Base-by-base conservation (phyloP, 2,329 filamentous ascomycete species). In the Nothophaeocryptopus gaeumannii region DNA sequence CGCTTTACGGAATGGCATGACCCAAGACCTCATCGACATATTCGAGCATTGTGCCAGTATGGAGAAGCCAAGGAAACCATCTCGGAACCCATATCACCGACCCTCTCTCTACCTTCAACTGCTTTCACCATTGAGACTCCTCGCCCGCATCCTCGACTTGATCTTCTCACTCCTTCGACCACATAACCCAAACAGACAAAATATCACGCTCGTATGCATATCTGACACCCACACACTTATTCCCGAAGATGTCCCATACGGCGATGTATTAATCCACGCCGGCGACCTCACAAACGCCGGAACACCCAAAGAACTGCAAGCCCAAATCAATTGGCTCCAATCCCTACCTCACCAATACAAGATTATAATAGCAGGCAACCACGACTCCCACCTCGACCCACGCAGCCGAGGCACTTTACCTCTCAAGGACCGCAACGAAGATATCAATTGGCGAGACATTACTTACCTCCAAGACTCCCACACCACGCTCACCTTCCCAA, bases 211-310 rank as follows among this genome's bases (percentile, higher is more conserved):
- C 20, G 88, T 96, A 56, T 95, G 89, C 71, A 82, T 96, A 56
- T 92, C 89, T 8, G 92, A 96, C 71, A 96, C 92, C 0, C 92
- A 96, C 72, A 82, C 81, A 52, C 76, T 79, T 36, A 76, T 77
- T 5, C 48, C 58, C 7, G 60, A 69, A 13, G 60, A 75, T n/a
- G 20, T 95, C 1, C 89, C 90, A 0, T 70, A 78, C 8, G 91
- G 90, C 48, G 90, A 96, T 67, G 76, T 96, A 15, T 80, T 97
- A 41, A 86, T 97, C 60, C 92, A 96, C 66, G 88, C 89, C 2
- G 92, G 92, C 33, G 92, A 97, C 71, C 76, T 96, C 62, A 86
- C 85, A 46, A 84, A 89, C 59, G 74, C 75, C 15, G 92, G 92
- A 34, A 86, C 82, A 8, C 78, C 82, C 0, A 74, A 75, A 10